Percentiles rank a stretch among this genome's conserved stretches.
Evolutionary conservation across 192 early-diverging fungal species (phyloP).

Genomic region (Entomortierella chlamydospora): DNA sequence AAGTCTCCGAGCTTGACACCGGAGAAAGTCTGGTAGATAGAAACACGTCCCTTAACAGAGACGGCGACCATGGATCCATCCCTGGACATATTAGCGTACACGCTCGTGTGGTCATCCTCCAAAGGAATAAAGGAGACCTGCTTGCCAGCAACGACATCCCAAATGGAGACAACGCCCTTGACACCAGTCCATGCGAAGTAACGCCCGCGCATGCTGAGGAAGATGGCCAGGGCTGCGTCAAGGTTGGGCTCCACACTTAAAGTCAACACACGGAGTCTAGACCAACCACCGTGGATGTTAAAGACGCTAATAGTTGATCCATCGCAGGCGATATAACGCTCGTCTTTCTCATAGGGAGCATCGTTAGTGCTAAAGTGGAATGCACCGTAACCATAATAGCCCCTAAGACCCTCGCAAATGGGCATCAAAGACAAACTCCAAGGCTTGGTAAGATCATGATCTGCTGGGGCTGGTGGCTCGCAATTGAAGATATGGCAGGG

Average conservation of each 20-base stretch:
- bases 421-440: neutral
- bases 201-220: slow-evolving; percentile 13
- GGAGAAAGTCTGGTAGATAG: slow-evolving; percentile 18
- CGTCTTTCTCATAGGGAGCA: slow-evolving; percentile 3
- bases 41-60: slow-evolving; percentile 11
- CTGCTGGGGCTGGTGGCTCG: neutral
- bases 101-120: neutral
- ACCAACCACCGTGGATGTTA: slow-evolving; percentile 1
- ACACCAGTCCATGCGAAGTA: slow-evolving; percentile 24
- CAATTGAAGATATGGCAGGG: slow-evolving; percentile 12
- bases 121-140: slow-evolving; percentile 16
- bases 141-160: slow-evolving; percentile 5
- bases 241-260: slow-evolving; percentile 7
- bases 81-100: slow-evolving; percentile 3
- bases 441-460: slow-evolving; percentile 12
- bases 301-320: neutral
- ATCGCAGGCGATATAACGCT: slow-evolving; percentile 4
- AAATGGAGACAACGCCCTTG: slow-evolving; percentile 16
- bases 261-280: neutral
- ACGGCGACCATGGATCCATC: slow-evolving; percentile 20
- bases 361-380: slow-evolving; percentile 8
- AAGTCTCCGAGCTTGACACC: slow-evolving; percentile 30
- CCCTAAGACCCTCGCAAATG: slow-evolving; percentile 4
- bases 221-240: slow-evolving; percentile 3
- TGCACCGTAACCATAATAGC: slow-evolving; percentile 14